These are phyloP conservation scores for Meira nashicola DNA, from an alignment of 1,284 basidiomycete species.

Conservation along the genomic window DNA sequence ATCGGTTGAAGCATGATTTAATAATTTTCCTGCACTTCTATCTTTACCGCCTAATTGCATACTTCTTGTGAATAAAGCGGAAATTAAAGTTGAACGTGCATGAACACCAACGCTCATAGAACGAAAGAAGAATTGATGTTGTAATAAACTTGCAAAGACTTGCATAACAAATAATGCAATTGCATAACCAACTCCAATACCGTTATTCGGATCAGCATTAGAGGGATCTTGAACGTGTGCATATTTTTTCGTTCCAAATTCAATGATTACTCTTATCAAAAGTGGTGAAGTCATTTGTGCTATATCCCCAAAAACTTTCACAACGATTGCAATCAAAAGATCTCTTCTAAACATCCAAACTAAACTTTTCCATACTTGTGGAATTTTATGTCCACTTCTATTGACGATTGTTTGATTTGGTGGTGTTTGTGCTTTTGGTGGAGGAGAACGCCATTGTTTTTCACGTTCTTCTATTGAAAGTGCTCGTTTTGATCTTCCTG, in stretches of 20 bases:
- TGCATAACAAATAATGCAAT: constrained; percentile 65
- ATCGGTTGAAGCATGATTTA: constrained; percentile 91
- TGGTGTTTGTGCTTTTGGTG: constrained; percentile 4
- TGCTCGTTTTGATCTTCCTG: background rate
- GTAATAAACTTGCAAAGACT: constrained; percentile 64
- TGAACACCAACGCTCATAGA: constrained; percentile 60
- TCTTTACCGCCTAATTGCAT: constrained; percentile 74
- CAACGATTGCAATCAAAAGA: constrained; percentile 73
- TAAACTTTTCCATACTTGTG: constrained; percentile 70
- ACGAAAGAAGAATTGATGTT: constrained; percentile 74
- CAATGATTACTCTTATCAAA: constrained; percentile 41
- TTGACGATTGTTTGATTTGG: constrained; percentile 9
- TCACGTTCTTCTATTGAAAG: constrained; percentile 27
- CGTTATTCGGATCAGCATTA: constrained; percentile 24
- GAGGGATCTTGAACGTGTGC: constrained; percentile 13
- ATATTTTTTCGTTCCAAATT: constrained; percentile 31
- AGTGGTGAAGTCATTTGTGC: constrained; percentile 45
- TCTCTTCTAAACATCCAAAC: constrained; percentile 75
- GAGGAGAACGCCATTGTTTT: constrained; percentile 34
- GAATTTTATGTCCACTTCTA: constrained; percentile 38
- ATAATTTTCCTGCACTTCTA: constrained; percentile 75
- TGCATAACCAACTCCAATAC: constrained; percentile 40
- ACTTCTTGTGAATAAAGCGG: constrained; percentile 76
- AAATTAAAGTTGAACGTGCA: constrained; percentile 77
- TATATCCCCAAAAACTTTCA: constrained; percentile 57